Conservation (phyloP, 257 asterid genomes). For the Gynochthodes officinalis region DNA sequence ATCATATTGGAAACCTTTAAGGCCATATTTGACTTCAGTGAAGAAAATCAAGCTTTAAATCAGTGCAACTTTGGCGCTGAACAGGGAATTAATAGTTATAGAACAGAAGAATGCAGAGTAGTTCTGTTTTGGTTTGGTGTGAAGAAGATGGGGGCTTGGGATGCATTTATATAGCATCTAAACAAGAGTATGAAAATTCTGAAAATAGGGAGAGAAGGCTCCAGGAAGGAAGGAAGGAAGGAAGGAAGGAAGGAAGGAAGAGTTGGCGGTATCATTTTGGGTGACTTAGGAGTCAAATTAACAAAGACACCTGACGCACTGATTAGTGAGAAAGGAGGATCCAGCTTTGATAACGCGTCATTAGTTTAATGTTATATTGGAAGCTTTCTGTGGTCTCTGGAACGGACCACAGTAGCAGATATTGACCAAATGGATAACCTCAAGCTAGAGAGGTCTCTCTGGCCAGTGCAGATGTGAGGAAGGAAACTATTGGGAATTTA, state of each 20-base stretch:
- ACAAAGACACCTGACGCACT: neutral
- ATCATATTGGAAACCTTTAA: neutral
- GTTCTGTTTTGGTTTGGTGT: neutral
- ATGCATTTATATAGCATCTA: constrained; percentile 3
- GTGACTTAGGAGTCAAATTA: neutral
- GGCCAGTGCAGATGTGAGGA: no score
- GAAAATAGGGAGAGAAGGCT: neutral
- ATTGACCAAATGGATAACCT: no score
- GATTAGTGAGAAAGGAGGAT: neutral
- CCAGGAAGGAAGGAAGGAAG: neutral
- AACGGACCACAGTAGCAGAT: no score
- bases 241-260: no score
- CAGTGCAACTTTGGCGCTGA: no score
- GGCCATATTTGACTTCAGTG: neutral
- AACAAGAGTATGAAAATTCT: no score
- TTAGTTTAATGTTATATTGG: no score
- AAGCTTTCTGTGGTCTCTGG: no score
- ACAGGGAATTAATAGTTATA: no score
- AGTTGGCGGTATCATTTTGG: no score
- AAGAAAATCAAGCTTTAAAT: neutral
- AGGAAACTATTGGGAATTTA: no score
- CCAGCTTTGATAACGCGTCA: neutral
- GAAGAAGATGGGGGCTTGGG: neutral
- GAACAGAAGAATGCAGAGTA: neutral
- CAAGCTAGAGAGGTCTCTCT: no score